Conservation (phyloP, 805 yeast genomes). For the Candida peoriensis region DNA sequence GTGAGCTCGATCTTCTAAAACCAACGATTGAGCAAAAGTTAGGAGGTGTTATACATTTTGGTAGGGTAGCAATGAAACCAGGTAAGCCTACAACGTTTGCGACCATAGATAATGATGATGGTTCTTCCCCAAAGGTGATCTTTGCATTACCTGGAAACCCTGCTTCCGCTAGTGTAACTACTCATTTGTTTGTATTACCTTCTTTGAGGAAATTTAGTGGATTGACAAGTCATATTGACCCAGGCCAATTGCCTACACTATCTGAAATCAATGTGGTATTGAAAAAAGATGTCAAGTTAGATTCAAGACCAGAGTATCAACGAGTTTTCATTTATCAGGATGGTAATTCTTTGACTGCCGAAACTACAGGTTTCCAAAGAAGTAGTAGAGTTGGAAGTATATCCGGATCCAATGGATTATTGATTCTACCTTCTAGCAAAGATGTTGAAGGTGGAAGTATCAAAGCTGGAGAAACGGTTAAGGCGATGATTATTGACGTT, state of each 20-base stretch:
- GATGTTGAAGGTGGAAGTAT: conserved; percentile 8
- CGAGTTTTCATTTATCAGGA: conserved; percentile 33
- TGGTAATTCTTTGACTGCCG: conserved; percentile 29
- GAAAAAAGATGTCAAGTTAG: conserved; percentile 30
- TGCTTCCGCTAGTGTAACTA: conserved; percentile 46
- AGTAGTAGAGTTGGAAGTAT: conserved; percentile 45
- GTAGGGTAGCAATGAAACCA: conserved; percentile 55
- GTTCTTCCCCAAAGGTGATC: conserved; percentile 26
- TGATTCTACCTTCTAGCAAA: conserved; percentile 35
- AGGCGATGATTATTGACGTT: conserved; percentile 25
- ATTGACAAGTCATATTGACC: conserved; percentile 5
- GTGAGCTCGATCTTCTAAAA: conserved; percentile 46
- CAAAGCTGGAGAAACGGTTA: conserved; percentile 19
- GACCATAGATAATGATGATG: conserved; percentile 24
- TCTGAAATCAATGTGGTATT: conserved; percentile 34
- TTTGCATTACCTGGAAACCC: conserved; percentile 57
- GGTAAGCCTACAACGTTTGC: conserved; percentile 59
- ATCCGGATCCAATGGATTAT: conserved; percentile 41
- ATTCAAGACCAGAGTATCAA: conserved; percentile 49
- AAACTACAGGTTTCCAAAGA: conserved; percentile 46
- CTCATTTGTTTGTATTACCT: conserved; percentile 43
- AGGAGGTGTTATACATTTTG: conserved; percentile 44
- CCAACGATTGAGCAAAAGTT: conserved; percentile 40
- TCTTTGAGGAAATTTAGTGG: conserved; percentile 37
- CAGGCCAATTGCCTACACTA: conserved; percentile 19